Evolutionary conservation across 2,329 filamentous ascomycete genomes (phyloP).

Genomic region (Emergomyces pasteurianus): DNA sequence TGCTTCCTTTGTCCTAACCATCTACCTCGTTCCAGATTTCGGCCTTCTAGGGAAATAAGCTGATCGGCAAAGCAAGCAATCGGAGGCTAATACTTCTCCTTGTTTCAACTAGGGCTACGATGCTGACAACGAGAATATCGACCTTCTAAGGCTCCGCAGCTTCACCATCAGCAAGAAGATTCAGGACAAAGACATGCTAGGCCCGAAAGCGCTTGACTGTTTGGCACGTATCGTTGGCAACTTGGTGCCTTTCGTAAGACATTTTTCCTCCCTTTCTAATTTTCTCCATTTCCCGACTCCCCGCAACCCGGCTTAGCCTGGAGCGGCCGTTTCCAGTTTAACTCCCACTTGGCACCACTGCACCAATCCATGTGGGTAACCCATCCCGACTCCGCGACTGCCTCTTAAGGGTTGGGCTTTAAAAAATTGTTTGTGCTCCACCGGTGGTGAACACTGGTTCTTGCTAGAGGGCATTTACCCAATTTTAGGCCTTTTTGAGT

Average conservation of each 20-base stretch:
- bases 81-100: slow-evolving; percentile 13
- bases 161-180: slow-evolving; percentile 62
- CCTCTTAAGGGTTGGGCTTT: background rate
- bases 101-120: slow-evolving; percentile 51
- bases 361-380: background rate
- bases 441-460: background rate
- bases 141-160: slow-evolving; percentile 65
- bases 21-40: background rate
- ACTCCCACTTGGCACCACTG: background rate
- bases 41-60: background rate
- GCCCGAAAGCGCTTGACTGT: slow-evolving; percentile 50
- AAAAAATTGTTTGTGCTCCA: background rate
- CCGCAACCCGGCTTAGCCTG: background rate
- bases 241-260: slow-evolving; percentile 68
- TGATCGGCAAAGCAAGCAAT: background rate
- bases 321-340: slow-evolving; percentile 3
- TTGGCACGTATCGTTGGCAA: slow-evolving; percentile 53
- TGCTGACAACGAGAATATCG: slow-evolving; percentile 64
- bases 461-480: background rate
- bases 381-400: background rate
- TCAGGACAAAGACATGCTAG: slow-evolving; percentile 52
- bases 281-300: slow-evolving; percentile 9
- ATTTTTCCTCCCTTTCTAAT: slow-evolving; percentile 9
- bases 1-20: background rate
- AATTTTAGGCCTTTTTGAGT: background rate